Percentiles rank a stretch among this genome's conserved stretches.
These are phyloP conservation scores for Prunella vulgaris DNA, from an alignment of 257 asterid species.

Conservation along the genomic window DNA sequence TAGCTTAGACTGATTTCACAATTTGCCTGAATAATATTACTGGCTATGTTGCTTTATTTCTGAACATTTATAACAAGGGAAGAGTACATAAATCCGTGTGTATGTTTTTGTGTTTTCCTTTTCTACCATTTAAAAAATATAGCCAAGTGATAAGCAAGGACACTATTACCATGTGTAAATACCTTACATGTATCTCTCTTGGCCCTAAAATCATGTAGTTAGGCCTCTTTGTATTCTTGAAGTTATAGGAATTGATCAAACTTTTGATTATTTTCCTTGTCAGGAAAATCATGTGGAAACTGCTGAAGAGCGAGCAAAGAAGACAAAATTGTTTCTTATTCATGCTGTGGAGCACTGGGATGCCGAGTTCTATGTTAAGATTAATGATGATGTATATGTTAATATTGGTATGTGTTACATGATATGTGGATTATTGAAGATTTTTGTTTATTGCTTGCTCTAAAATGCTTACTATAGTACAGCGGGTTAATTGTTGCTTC, in stretches of 20 bases:
- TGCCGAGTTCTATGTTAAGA: constrained; percentile 78
- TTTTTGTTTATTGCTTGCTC: constrained; percentile 13
- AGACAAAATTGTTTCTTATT: constrained; percentile 57
- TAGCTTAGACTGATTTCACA: not conserved
- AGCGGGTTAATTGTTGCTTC: not conserved
- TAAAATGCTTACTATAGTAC: constrained; percentile 3
- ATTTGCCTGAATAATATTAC: not conserved
- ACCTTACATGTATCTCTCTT: not conserved
- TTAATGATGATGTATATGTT: constrained; percentile 76
- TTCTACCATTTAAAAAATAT: not conserved
- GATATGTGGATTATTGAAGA: not conserved
- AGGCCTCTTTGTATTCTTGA: constrained; percentile 1
- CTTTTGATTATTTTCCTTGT: constrained; percentile 15
- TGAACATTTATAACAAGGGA: not conserved
- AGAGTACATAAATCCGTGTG: not conserved
- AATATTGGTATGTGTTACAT: constrained; percentile 58
- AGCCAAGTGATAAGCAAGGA: not conserved
- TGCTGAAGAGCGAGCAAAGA: constrained; percentile 53
- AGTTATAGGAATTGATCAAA: not conserved
- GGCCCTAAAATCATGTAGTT: not conserved
- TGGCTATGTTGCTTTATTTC: not conserved
- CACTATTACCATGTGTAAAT: not conserved
- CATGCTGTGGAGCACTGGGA: constrained; percentile 86
- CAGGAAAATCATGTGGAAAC: constrained; percentile 75
- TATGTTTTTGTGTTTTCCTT: not conserved